phyloP scores from a whole-genome alignment of 139 green algal species.

The Mesostigma viride region DNA sequence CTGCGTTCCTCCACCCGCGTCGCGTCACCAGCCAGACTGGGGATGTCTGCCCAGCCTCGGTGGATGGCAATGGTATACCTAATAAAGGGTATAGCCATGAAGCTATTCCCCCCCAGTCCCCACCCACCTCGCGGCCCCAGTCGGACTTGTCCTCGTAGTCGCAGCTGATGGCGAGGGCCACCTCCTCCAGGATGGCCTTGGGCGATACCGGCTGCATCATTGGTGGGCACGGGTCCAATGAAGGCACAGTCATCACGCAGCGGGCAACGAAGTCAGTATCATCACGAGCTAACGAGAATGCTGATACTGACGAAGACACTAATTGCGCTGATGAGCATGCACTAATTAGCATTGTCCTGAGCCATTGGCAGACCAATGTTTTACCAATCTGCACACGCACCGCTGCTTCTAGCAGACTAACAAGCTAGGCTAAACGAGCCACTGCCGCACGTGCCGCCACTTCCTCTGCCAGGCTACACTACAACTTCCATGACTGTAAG shows the following conservation, averaged over 20 bases:
- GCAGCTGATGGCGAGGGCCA: conserved; percentile 21
- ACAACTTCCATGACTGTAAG: too few species aligned
- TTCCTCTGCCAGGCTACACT: too few species aligned
- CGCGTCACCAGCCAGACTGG: too few species aligned
- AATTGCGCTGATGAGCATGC: background rate
- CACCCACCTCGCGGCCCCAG: conserved; percentile 20
- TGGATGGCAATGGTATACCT: too few species aligned
- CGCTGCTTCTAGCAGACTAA: too few species aligned
- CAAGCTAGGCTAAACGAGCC: too few species aligned
- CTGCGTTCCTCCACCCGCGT: too few species aligned
- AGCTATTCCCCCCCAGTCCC: background rate
- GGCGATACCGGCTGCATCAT: background rate
- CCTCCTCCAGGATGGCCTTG: conserved; percentile 15
- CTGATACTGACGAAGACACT: background rate
- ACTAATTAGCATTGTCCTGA: too few species aligned
- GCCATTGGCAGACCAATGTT: too few species aligned
- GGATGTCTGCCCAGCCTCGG: too few species aligned
- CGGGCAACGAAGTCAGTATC: background rate
- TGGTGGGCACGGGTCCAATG: background rate
- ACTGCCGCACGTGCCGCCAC: too few species aligned
- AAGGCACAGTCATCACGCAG: background rate
- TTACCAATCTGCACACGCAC: too few species aligned
- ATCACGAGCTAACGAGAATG: background rate
- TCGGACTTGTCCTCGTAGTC: conserved; percentile 26
- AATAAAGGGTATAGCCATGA: background rate